phyloP scores from a whole-genome alignment of 2,329 filamentous ascomycete genomes.

The Emergomyces africanus region DNA sequence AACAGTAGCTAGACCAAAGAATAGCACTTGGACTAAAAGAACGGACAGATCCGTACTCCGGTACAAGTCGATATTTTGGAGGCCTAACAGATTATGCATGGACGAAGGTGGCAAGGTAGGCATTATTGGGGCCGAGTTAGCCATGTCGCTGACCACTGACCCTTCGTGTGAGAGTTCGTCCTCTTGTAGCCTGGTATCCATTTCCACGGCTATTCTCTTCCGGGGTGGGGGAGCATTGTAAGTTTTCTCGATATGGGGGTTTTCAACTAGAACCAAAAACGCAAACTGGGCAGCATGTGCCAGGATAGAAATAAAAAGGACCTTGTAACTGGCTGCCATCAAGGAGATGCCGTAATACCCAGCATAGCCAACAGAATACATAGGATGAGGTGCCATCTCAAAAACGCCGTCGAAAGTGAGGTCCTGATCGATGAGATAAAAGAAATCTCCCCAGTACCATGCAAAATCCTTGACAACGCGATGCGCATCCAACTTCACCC shows the following conservation, averaged over 20 bases:
- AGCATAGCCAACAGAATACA: constrained; percentile 97
- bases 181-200: constrained; percentile 18
- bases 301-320: constrained; percentile 90
- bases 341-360: constrained; percentile 97
- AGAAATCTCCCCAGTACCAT: constrained; percentile 99
- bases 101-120: constrained; percentile 45
- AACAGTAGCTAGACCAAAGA: constrained; percentile 57
- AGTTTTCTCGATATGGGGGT: constrained; percentile 94
- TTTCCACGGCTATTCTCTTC: constrained; percentile 34
- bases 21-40: constrained; percentile 61
- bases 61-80: constrained; percentile 76
- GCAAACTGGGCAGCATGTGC: constrained; percentile 90
- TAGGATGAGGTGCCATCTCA: constrained; percentile 96
- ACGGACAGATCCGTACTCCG: constrained; percentile 74
- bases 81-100: constrained; percentile 72
- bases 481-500: constrained; percentile 97
- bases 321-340: constrained; percentile 96
- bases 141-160: constrained; percentile 22
- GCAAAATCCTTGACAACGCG: constrained; percentile 97
- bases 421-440: constrained; percentile 95
- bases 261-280: constrained; percentile 85
- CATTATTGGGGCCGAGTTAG: constrained; percentile 30
- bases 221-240: constrained; percentile 79
- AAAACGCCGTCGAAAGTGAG: constrained; percentile 98
- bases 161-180: constrained; percentile 18